phyloP scores from a whole-genome alignment of 768 basidiomycete species.

The Grammothele lineata region DNA sequence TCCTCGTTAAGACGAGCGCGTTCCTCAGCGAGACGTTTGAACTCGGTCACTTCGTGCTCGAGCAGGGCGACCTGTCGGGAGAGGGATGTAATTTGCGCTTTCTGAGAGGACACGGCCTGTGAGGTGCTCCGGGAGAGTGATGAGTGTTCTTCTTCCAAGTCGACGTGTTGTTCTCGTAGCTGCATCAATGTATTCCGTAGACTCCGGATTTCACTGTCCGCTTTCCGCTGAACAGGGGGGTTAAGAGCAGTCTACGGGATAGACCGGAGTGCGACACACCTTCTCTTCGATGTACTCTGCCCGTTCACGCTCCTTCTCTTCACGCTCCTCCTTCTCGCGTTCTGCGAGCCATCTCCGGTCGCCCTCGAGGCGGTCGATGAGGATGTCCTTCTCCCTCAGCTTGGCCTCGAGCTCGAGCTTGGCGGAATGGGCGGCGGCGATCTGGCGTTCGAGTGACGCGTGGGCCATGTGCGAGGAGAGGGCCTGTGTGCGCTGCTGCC shows the following conservation, averaged over 20 bases:
- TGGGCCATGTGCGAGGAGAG: slow-evolving; percentile 60
- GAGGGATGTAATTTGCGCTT: slow-evolving; percentile 46
- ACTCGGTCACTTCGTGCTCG: slow-evolving; percentile 43
- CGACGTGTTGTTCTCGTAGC: slow-evolving; percentile 55
- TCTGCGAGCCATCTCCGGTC: slow-evolving; percentile 70
- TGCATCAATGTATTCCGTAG: slow-evolving; percentile 45
- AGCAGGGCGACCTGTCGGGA: slow-evolving; percentile 42
- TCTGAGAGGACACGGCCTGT: slow-evolving; percentile 47
- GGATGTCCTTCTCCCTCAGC: slow-evolving; percentile 58
- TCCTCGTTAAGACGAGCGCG: slow-evolving; percentile 36
- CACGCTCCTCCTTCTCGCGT: slow-evolving; percentile 61
- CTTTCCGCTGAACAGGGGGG: slow-evolving; percentile 36
- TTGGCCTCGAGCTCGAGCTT: slow-evolving; percentile 65
- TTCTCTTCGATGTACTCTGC: slow-evolving; percentile 51
- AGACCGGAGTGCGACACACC: slow-evolving; percentile 34
- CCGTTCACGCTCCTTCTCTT: slow-evolving; percentile 60
- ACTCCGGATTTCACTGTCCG: slow-evolving; percentile 47
- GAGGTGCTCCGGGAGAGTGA: slow-evolving; percentile 42
- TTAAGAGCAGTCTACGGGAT: background rate
- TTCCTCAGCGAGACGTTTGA: slow-evolving; percentile 37
- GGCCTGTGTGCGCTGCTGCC: slow-evolving; percentile 60
- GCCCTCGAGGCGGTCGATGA: slow-evolving; percentile 62
- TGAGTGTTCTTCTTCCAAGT: slow-evolving; percentile 55
- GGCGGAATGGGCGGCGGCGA: slow-evolving; percentile 55
- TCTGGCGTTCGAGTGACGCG: slow-evolving; percentile 63